Conservation (phyloP, 768 basidiomycete species). For the Boletales sp. region DNA sequence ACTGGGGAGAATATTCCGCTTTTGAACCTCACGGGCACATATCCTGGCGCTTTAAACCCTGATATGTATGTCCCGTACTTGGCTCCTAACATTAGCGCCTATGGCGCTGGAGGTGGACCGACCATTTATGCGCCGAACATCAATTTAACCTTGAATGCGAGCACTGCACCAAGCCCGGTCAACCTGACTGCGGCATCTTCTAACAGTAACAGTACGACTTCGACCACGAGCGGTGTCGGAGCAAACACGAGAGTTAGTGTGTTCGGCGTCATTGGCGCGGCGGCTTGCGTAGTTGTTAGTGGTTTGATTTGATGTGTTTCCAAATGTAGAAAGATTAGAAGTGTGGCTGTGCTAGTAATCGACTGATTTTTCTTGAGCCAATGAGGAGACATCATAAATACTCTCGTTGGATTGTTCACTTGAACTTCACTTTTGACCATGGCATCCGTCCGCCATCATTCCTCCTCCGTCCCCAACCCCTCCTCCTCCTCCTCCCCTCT, state of each 20-base stretch:
- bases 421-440: conserved; percentile 16
- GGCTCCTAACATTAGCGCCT: conserved; percentile 38
- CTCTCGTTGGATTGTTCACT: not conserved
- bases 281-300: not conserved
- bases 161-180: conserved; percentile 35
- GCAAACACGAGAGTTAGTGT: conserved; percentile 1
- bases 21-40: conserved; percentile 39
- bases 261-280: conserved; percentile 6
- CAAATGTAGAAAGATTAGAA: too few relatives aligned
- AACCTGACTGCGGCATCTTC: conserved; percentile 33
- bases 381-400: conserved; percentile 11
- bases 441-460: conserved; percentile 32
- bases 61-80: conserved; percentile 39
- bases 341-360: conserved; percentile 15
- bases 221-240: conserved; percentile 1
- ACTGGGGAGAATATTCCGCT: conserved; percentile 28
- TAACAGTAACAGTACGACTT: not conserved
- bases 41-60: conserved; percentile 44
- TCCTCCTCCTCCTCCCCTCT: conserved; percentile 40
- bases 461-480: conserved; percentile 36
- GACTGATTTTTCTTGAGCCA: conserved; percentile 27
- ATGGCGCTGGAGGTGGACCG: conserved; percentile 41
- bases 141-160: conserved; percentile 34
- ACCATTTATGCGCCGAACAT: conserved; percentile 36
- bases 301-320: too few relatives aligned